These are phyloP conservation scores for Kingdonia uniflora DNA, from an alignment of 164 flowering plant genomes.

Conservation along the genomic window DNA sequence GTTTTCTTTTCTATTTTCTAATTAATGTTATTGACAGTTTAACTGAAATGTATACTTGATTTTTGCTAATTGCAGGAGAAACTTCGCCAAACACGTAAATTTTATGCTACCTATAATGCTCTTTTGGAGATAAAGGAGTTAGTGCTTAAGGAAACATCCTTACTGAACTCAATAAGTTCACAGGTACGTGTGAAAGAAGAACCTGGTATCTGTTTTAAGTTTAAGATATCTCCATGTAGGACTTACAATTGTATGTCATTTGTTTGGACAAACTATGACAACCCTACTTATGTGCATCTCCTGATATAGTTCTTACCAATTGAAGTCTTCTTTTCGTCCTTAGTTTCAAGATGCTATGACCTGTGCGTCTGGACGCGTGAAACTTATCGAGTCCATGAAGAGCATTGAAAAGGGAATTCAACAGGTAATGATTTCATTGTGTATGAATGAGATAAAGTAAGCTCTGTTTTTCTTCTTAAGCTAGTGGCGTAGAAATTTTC, in stretches of 20 bases:
- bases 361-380: slow-evolving; percentile 45
- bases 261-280: too few species aligned
- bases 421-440: slow-evolving; percentile 37
- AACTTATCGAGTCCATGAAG: slow-evolving; percentile 71
- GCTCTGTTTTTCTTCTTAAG: too few species aligned
- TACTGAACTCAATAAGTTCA: slow-evolving; percentile 66
- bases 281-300: too few species aligned
- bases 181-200: slow-evolving; percentile 43
- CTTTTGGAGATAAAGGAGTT: slow-evolving; percentile 81
- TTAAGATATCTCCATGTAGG: too few species aligned
- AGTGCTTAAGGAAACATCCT: slow-evolving; percentile 76
- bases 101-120: slow-evolving; percentile 82
- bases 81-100: slow-evolving; percentile 62
- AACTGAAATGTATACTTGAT: background rate
- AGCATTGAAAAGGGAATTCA: slow-evolving; percentile 60
- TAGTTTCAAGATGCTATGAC: slow-evolving; percentile 75
- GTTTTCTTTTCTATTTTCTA: background rate
- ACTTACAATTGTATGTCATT: too few species aligned
- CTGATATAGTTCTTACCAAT: too few species aligned
- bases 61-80: slow-evolving; percentile 39
- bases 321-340: slow-evolving; percentile 1
- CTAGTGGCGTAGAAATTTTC: too few species aligned
- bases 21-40: background rate
- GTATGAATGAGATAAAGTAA: too few species aligned
- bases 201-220: background rate